Base-by-base conservation (phyloP, 2,329 filamentous ascomycete species). In the Fusarium ramigenum region DNA sequence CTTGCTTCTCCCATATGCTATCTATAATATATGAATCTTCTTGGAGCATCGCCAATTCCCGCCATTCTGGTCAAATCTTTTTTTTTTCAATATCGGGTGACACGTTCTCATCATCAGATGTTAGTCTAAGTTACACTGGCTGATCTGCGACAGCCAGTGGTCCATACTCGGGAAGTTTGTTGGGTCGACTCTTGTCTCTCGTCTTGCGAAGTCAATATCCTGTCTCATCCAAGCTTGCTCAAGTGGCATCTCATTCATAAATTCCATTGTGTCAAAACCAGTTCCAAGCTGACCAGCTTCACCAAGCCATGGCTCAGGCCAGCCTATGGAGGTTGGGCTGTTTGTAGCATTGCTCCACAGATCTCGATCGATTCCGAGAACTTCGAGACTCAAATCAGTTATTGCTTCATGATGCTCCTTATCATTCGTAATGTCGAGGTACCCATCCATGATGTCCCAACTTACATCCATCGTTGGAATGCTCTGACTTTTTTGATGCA, bases 91-190 rank as follows among this genome's bases (percentile, higher is more conserved):
- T 43, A 23, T 21, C 7, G 21, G 36, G 52, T 65, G 44, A 52
- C 43, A 37, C 52, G 30, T n/a, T 47, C 34, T 23, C 42, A 21
- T 23, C 28, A 25, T 21, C 52, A 58, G 19, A 53, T 54, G 46
- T 34, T 25, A 36, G 9, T 23, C 25, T 50, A 47, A 32, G 25
- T 58, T 54, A 42, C 15, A 43, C 50, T n/a, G 23, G 19, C 54
- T 59, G 18, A 28, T 28, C 28, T 28, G 28, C 28, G 28, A 28
- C 28, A 70, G 63, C 74, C 73, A 78, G n/a, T 78, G 60, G 36
- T 75, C 64, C 32, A 76, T 52, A 40, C 67, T 70, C 19, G 63
- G 52, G 50, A 77, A 71, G 25, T 39, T 56, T 25, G 36, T 44
- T 40, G 65, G 63, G 46, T 72, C 61, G 16, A 58, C 36, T n/a